Evolutionary conservation across 176 grass and related monocot species (phyloP), one percentile per base, ranked within the genome.

Genomic region (Secale cereale): DNA sequence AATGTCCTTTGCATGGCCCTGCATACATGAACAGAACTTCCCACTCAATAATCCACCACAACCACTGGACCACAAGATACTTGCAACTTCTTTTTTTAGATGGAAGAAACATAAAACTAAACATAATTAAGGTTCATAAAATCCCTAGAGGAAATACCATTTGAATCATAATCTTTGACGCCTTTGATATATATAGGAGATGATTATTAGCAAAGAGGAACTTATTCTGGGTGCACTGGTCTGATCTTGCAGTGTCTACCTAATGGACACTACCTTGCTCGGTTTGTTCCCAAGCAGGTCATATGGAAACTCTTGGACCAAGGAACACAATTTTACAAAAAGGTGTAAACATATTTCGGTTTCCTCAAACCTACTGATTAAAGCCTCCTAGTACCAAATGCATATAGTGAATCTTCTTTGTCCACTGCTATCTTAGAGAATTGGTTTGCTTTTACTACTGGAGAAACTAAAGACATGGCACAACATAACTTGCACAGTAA

Each of bases 1-100:
- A 82, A 98, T 91, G 81, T 66, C 80, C 78, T 98, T 92, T 2
- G 59, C 81, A 84, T 98, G 96, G 81, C 96, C 96, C 96, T 98
- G 59, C 31, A 94, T 17, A 92, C 67, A 25, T 11, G 2, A 85
- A 71, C 9, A 59, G 45, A 85, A 48, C 22, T 69, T 87, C 20
- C 59, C 39, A 81, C 73, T 82, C 59, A 76, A 65, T 33, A 67
- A 13, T 23, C 22, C 12, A 39, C 32, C 16, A 45, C 11, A 32
- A 76, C 13, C 27, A 31, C 63, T 74, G 10, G 39, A 60, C 32
- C 19, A 82, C 45, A 85, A 54, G 71, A 76, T 67, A 85, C 61
- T 59, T 85, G 74, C 40, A 84, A 29, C 40, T 48, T 48, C 23
- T 48, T 48, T 45, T 48, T 74, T 17, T 13, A 48, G 70, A 74